Evolutionary conservation across 768 basidiomycete species (phyloP).

Genomic region (Auriscalpium vulgare): DNA sequence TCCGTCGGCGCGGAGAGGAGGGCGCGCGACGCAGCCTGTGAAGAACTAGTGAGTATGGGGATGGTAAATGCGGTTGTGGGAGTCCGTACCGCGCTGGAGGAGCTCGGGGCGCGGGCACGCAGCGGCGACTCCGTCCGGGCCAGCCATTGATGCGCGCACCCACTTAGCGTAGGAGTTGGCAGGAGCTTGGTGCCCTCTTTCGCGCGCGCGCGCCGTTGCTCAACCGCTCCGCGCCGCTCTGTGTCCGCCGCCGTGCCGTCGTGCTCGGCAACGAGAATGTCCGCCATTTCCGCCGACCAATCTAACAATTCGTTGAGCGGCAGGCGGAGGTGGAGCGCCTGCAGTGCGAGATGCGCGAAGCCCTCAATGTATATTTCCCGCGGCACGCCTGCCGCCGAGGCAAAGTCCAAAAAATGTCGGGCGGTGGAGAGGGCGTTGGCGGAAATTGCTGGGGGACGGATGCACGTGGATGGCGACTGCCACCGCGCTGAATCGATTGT

Average conservation of each 20-base stretch:
- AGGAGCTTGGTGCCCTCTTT: neutral
- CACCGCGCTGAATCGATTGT: conserved; percentile 74
- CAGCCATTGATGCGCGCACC: neutral
- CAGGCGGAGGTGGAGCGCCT: conserved; percentile 47
- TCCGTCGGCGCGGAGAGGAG: neutral
- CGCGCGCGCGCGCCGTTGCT: no score
- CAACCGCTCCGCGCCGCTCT: neutral
- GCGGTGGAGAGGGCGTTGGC: conserved; percentile 56
- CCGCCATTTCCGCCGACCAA: conserved; percentile 61
- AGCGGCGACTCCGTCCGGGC: neutral
- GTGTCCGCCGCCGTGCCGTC: conserved; percentile 14
- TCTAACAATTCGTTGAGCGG: conserved; percentile 43
- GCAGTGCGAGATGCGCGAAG: conserved; percentile 58
- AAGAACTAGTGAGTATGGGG: no score
- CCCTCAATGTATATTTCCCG: conserved; percentile 71
- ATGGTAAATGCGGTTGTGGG: no score
- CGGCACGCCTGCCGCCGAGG: conserved; percentile 52
- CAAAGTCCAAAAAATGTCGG: conserved; percentile 59
- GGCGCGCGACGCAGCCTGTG: neutral
- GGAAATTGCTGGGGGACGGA: conserved; percentile 36
- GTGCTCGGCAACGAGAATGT: conserved; percentile 48
- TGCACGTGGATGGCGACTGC: conserved; percentile 66
- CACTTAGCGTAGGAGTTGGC: neutral
- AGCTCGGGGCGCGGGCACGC: neutral
- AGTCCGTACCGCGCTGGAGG: neutral